Percentiles rank a stretch among this genome's conserved stretches.
Evolutionary conservation across 805 yeast species (phyloP).

Genomic region (Cyberlindnera mississippiensis): DNA sequence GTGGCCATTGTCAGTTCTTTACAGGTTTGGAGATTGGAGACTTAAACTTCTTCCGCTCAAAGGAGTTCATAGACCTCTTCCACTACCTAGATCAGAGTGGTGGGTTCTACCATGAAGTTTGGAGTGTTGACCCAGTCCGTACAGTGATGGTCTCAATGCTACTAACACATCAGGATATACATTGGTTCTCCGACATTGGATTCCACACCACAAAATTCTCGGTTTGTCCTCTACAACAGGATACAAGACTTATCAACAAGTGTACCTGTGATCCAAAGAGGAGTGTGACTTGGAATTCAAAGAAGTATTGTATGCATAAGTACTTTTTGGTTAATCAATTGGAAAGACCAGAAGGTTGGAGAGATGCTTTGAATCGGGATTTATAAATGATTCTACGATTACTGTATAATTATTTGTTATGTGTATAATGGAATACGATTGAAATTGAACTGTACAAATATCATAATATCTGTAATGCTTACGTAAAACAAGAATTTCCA

Average conservation of each 20-base stretch:
- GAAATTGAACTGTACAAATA: too few species aligned
- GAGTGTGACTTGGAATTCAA: constrained; percentile 67
- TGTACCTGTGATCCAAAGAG: constrained; percentile 72
- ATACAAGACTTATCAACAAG: constrained; percentile 50
- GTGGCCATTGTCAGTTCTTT: constrained; percentile 63
- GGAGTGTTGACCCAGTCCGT: constrained; percentile 88
- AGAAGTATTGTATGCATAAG: constrained; percentile 57
- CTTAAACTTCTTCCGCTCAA: constrained; percentile 57
- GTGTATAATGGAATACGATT: too few species aligned
- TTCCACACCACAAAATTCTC: constrained; percentile 62
- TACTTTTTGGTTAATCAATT: constrained; percentile 50
- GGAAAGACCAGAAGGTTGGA: constrained; percentile 63
- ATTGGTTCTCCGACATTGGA: constrained; percentile 70
- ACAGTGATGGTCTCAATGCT: constrained; percentile 63
- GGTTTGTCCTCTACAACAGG: constrained; percentile 69
- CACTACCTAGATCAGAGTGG: constrained; percentile 58
- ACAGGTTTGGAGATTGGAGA: constrained; percentile 69
- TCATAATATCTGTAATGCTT: too few species aligned
- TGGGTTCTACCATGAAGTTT: constrained; percentile 77
- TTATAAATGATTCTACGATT: background rate
- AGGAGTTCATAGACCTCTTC: constrained; percentile 52
- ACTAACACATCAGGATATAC: constrained; percentile 49
- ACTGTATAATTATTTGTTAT: background rate
- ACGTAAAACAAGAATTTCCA: too few species aligned
- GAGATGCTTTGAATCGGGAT: constrained; percentile 32